phyloP scores from a whole-genome alignment of 2,329 filamentous ascomycete species.

The Penicillium psychrosexuale region DNA sequence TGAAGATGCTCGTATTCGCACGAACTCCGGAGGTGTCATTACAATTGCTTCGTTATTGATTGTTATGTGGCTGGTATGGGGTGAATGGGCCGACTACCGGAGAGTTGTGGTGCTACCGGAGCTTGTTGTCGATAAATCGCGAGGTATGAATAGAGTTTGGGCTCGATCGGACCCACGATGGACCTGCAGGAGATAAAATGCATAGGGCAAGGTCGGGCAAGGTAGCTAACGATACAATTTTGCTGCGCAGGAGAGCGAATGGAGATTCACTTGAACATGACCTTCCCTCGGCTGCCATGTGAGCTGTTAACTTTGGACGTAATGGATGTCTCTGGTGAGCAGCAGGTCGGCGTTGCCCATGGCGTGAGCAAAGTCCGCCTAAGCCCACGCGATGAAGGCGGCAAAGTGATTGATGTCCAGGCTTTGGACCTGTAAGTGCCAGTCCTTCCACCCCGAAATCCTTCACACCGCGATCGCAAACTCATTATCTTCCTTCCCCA shows the following conservation, averaged over 20 bases:
- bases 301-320: conserved; percentile 95
- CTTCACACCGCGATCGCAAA: background rate
- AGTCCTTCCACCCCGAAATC: background rate
- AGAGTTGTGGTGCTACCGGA: conserved; percentile 84
- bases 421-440: conserved; percentile 63
- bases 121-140: conserved; percentile 90
- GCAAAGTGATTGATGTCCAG: conserved; percentile 68
- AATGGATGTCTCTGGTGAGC: conserved; percentile 97
- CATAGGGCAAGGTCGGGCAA: background rate
- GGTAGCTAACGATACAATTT: conserved; percentile 13
- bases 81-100: conserved; percentile 94
- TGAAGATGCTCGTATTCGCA: conserved; percentile 93
- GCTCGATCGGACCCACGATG: background rate
- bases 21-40: conserved; percentile 90
- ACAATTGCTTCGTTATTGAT: conserved; percentile 87
- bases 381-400: conserved; percentile 67
- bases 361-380: conserved; percentile 90
- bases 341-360: conserved; percentile 90
- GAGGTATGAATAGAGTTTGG: conserved; percentile 57
- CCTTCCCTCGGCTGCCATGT: conserved; percentile 89
- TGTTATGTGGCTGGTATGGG: conserved; percentile 84
- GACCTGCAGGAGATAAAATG: background rate
- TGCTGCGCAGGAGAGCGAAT: conserved; percentile 75
- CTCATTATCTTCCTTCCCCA: conserved; percentile 32
- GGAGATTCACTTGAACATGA: conserved; percentile 98